Evolutionary conservation across 345 rosid species (phyloP), one percentile per base, ranked within the genome.

Genomic region (Kandelia obovata): DNA sequence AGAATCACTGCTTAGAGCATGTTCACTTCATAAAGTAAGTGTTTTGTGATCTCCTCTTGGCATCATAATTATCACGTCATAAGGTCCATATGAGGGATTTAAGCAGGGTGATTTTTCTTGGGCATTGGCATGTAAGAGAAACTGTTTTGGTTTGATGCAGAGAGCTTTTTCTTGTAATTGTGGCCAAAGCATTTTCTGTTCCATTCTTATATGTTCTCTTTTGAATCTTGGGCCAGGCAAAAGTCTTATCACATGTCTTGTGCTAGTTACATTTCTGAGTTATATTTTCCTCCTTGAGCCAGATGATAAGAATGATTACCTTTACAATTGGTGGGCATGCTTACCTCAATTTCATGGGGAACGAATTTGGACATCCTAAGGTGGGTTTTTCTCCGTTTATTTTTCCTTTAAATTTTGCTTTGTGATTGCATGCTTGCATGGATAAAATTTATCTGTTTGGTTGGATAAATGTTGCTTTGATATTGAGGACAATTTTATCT

Each of bases 321-420:
- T 94, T 87, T 74, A 78, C 98, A 32, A 76, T 89, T 43, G 85
- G 97, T 65, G 98, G 95, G 60, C 81, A 28, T 75, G 96, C 93
- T 74, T 94, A 88, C 84, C 97, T 94, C 72, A 94, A 86, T 76
- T 94, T 94, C 82, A 91, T 91, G 92, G 98, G 98, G 70, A 91
- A 94, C 65, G 98, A 94, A 83, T 94, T 94, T 83, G 98, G 93
- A 76, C 98, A 94, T 83, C 96, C 98, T 32, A 78, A 82, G 86
- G 98, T 91, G 73, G 63, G 80, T 57, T 72, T 77, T 39, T 56
- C 61, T 55, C 51, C 47, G 8, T 51, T 6, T 21, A 32, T 47
- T 21, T 52, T 27, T 9, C 49, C 6, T 68, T 32, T 46, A 8
- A 5, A 9, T 4, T 23, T 0, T 23, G 16, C 47, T 39, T 39